phyloP scores from a whole-genome alignment of 2,329 filamentous ascomycete species.

The Colletotrichum noveboracense region DNA sequence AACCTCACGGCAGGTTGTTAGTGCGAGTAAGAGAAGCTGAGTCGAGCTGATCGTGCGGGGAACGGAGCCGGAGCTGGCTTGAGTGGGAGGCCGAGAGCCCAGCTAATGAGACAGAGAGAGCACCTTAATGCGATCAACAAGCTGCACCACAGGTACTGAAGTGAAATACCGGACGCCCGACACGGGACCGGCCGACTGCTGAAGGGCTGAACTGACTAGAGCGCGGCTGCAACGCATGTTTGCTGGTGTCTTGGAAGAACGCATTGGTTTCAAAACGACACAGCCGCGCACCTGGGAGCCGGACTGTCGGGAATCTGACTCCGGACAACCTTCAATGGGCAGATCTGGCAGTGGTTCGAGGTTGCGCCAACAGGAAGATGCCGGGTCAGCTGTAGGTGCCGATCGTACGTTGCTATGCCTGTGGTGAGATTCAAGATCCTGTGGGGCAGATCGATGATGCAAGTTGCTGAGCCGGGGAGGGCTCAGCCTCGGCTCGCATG shows the following conservation, averaged over 20 bases:
- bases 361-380: neutral
- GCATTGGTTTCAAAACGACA: neutral
- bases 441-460: conserved; percentile 9
- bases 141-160: neutral
- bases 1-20: neutral
- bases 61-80: neutral
- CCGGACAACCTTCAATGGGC: neutral
- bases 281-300: neutral
- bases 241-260: neutral
- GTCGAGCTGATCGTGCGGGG: conserved; percentile 6
- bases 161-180: neutral
- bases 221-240: neutral
- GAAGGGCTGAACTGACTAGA: neutral
- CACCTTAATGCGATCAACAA: neutral
- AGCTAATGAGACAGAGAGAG: neutral
- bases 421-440: neutral
- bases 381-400: neutral
- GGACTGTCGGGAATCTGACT: neutral
- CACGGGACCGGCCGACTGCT: neutral
- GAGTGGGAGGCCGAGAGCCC: neutral
- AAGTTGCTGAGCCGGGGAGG: neutral
- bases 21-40: neutral
- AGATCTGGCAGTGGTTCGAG: neutral
- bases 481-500: conserved; percentile 8
- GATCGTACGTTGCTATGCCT: conserved; percentile 4